These are phyloP conservation scores for Aureobasidium lini DNA, from an alignment of 2,329 filamentous ascomycete species.

Conservation along the genomic window DNA sequence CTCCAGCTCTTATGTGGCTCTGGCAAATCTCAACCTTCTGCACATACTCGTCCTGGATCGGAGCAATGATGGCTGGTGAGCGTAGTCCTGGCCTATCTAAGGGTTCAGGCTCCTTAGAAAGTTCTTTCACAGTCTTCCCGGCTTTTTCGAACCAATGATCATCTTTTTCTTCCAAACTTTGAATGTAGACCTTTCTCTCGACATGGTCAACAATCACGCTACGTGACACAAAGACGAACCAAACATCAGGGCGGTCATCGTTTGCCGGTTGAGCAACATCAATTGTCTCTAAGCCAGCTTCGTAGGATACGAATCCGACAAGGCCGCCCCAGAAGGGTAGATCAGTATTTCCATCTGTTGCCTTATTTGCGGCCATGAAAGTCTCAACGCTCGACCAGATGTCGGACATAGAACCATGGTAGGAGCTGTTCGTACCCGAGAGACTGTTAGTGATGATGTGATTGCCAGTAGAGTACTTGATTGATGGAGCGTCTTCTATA, in stretches of 20 bases:
- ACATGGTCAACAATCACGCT: conserved; percentile 72
- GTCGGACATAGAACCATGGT: not conserved
- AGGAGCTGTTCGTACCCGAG: not conserved
- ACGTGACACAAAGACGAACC: conserved; percentile 66
- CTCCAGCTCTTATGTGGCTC: conserved; percentile 42
- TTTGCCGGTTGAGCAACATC: conserved; percentile 34
- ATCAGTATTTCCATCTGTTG: conserved; percentile 26
- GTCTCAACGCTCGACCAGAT: conserved; percentile 23
- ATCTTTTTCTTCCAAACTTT: conserved; percentile 51
- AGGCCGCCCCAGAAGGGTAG: conserved; percentile 73
- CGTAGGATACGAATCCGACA: conserved; percentile 78
- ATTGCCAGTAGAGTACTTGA: conserved; percentile 20
- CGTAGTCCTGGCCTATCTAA: not conserved
- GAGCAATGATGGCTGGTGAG: conserved; percentile 16
- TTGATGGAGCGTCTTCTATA: conserved; percentile 42
- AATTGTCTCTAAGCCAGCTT: conserved; percentile 63
- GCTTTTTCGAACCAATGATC: conserved; percentile 22
- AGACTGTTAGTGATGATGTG: not conserved
- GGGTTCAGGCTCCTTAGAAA: not conserved
- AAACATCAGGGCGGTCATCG: conserved; percentile 58
- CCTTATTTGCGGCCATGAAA: conserved; percentile 31
- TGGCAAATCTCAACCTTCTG: conserved; percentile 62
- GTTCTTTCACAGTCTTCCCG: not conserved
- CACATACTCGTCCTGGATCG: conserved; percentile 46
- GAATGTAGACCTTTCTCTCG: conserved; percentile 54